phyloP scores from a whole-genome alignment of 176 grass and related monocot species.

The Aechmea fasciata region DNA sequence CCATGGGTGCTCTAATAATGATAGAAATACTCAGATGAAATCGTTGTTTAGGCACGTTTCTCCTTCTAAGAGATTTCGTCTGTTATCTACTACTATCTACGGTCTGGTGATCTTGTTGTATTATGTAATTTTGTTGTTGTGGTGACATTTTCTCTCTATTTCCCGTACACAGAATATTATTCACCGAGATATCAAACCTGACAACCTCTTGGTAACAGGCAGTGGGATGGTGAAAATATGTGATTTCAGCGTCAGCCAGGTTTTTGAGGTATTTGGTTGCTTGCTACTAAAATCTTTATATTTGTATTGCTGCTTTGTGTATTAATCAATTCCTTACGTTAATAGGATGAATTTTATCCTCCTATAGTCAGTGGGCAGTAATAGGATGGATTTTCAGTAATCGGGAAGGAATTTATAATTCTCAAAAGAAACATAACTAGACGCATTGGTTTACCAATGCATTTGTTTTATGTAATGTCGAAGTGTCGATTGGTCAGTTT shows the following conservation, averaged over 20 bases:
- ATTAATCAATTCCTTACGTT: neutral
- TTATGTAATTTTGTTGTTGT: neutral
- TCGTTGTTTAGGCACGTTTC: no score
- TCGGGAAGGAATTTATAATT: no score
- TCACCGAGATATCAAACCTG: constrained; percentile 87
- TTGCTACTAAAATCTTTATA: neutral
- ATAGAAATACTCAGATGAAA: no score
- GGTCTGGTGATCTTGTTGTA: neutral
- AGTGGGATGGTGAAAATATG: constrained; percentile 73
- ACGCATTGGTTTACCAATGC: no score
- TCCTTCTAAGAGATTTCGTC: no score
- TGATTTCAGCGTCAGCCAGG: constrained; percentile 88
- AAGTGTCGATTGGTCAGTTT: neutral
- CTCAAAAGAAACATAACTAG: no score
- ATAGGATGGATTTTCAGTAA: neutral
- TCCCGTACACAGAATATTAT: constrained; percentile 58
- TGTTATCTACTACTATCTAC: no score
- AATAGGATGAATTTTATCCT: neutral
- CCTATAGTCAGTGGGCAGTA: neutral
- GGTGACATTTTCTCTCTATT: constrained; percentile 8
- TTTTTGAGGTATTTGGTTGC: constrained; percentile 53
- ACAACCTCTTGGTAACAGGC: constrained; percentile 79
- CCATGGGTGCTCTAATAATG: no score
- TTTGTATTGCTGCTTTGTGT: neutral
- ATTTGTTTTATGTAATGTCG: no score